A percentile compares a stretch with the other conserved stretches of the same genome.
These are phyloP conservation scores for Trichoderma asperelloides DNA, from an alignment of 495 filamentous ascomycete species.

Conservation along the genomic window DNA sequence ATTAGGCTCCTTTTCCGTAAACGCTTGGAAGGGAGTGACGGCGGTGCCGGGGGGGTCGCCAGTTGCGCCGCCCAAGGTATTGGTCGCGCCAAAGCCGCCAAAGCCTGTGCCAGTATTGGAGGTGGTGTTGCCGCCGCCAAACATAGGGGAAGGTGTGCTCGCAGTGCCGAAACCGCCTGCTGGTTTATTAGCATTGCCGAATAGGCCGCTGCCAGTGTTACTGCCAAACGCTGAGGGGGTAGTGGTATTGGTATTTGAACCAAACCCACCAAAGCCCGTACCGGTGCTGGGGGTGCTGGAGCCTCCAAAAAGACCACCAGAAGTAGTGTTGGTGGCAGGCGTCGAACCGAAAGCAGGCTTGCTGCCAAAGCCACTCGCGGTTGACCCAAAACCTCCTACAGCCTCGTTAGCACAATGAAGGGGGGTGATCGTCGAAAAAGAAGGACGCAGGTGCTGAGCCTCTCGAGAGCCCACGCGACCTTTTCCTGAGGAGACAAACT, in stretches of 20 bases:
- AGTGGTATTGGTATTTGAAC: slow-evolving; percentile 17
- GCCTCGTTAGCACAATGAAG: background rate
- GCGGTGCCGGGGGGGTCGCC: slow-evolving; percentile 61
- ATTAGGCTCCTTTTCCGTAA: slow-evolving; percentile 70
- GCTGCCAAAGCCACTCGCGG: slow-evolving; percentile 39
- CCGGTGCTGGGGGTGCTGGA: slow-evolving; percentile 27
- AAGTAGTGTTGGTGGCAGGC: slow-evolving; percentile 21
- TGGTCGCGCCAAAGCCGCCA: slow-evolving; percentile 30
- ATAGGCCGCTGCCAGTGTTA: slow-evolving; percentile 15
- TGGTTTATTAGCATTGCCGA: slow-evolving; percentile 15
- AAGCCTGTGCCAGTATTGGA: slow-evolving; percentile 36
- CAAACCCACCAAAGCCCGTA: slow-evolving; percentile 43
- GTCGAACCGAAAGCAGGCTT: slow-evolving; percentile 22
- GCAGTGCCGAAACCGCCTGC: slow-evolving; percentile 28
- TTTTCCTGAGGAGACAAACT: slow-evolving; percentile 10
- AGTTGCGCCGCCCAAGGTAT: slow-evolving; percentile 31
- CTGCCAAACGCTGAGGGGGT: slow-evolving; percentile 18
- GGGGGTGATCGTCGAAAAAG: background rate
- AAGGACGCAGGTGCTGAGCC: slow-evolving; percentile 12
- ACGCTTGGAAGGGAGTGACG: slow-evolving; percentile 59
- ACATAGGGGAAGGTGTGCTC: background rate
- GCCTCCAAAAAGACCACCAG: slow-evolving; percentile 33
- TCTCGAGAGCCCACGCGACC: slow-evolving; percentile 14
- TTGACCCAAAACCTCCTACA: slow-evolving; percentile 4
- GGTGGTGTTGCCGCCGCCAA: slow-evolving; percentile 22